Base-by-base conservation (phyloP, 164 flowering plant species). In the Euptelea pleiosperma region DNA sequence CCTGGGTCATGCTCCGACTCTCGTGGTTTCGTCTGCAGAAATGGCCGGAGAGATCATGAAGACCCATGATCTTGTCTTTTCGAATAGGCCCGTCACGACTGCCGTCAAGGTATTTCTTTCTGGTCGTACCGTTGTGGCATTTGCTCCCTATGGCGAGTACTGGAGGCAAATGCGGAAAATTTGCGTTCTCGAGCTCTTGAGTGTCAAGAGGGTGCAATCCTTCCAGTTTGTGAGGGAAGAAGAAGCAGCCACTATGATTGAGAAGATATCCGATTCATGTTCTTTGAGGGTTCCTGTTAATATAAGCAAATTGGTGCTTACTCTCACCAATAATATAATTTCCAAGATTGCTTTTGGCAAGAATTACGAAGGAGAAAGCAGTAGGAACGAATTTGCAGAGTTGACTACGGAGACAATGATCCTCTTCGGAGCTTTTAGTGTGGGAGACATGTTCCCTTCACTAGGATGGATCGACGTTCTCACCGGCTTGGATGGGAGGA, bases 101-200 rank as follows among this genome's bases (percentile, higher is more conserved):
- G 12, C 45, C 19, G 15, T 31, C 2, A 53, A 22, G 1, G n/a
- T 7, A 2, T 6, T 62, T 22, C 3, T 52, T 3, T 52, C 41
- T 31, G 58, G 50, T 3, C 26, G 51, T 18, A 40, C 5, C 0
- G 50, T 30, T 14, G 7, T 52, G 0, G 21, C 14, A 3, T 52
- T 61, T 40, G 43, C 58, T 0, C 51, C 58, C 8, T 61, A 53
- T n/a, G 52, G 42, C 1, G 61, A 58, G 12, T 58, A 58, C 14
- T 45, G 51, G 61, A 71, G 71, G 55, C 42, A 62, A 24, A 15
- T 45, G 11, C n/a, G 65, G 34, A 66, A 64, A 33, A 49, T 71
- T 10, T 66, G 58, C 35, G 57, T 71, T 2, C 26, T 56, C 2
- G 52, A 71, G 31, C 65, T 71, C 4, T 37, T 71, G n/a, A 62